Evolutionary conservation across 179 eudicot species (phyloP), one percentile per base, ranked within the genome.

Genomic region (Actinidia polygama): DNA sequence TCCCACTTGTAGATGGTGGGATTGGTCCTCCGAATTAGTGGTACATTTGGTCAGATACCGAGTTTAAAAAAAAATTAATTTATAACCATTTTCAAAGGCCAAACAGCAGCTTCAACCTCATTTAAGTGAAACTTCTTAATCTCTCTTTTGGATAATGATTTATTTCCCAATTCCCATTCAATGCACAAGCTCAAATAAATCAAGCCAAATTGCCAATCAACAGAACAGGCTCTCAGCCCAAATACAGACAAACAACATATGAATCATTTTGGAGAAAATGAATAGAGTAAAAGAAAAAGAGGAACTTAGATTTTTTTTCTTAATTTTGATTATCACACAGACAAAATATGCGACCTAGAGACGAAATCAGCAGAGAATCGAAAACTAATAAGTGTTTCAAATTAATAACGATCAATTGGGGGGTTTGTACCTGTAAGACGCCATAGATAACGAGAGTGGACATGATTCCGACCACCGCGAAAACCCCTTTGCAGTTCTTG

Each of bases 381-480:
- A 70, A 40, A 57, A 36, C 1, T 16, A 19, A 19, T 54, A 9
- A 57, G 16, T 9, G 18, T 36, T 21, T 21, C 36, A 74, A 53
- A 75, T 0, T 16, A 10, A 11, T 9, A 11, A 77, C n/a, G 18
- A 21, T 23, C 1, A 53, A 53, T 8, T 4, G 40, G 19, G 40
- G 40, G 68, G 7, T 10, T 36, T 24, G 47, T 19, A 92, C 98
- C 96, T 96, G 98, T 85, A 95, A 87, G 66, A 96, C 78, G 63
- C 99, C 99, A 26, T 96, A 96, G 70, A 95, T 92, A 40, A 96
- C 93, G 14, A 96, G 96, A 46, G 99, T 95, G 77, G 92, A 59
- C 98, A 95, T 90, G 87, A 96, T 95, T 62, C 99, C 99, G 72
- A 86, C 79, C 53, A 93, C 94, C 4, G 99, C 94, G 24, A 96